Evolutionary conservation across 306 rosid species (phyloP).

Genomic region (Ormosia semicastrata): DNA sequence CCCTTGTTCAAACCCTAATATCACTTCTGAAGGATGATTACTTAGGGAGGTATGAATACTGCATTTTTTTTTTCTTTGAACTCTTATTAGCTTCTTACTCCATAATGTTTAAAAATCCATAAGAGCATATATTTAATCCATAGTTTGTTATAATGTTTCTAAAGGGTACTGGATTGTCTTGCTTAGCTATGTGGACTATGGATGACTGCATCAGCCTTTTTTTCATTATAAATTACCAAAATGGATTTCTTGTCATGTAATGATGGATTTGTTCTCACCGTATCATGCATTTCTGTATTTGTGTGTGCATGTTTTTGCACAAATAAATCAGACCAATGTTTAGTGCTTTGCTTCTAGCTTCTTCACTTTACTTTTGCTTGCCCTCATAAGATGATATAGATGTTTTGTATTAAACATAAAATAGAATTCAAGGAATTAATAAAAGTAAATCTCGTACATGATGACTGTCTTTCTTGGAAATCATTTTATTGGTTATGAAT

Average conservation of each 20-base stretch:
- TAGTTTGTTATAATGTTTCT: neutral
- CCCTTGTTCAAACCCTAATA: slow-evolving; percentile 67
- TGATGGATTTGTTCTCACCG: neutral
- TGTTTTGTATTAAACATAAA: neutral
- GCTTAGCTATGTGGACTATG: neutral
- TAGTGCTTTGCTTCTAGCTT: neutral
- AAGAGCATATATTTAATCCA: neutral
- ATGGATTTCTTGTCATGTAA: neutral
- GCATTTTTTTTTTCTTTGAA: neutral
- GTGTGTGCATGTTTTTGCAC: neutral
- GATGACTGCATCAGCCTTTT: neutral
- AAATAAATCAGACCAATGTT: neutral
- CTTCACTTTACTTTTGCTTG: neutral
- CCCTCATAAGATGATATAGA: neutral
- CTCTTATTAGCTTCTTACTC: slow-evolving; percentile 14
- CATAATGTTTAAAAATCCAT: neutral
- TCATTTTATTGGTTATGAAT: neutral
- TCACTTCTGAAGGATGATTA: slow-evolving; percentile 52
- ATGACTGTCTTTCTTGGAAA: neutral
- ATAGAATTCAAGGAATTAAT: neutral
- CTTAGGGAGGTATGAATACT: slow-evolving; percentile 66
- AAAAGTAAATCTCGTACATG: neutral
- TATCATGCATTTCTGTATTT: neutral
- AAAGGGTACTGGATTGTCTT: neutral
- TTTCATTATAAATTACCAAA: neutral